Evolutionary conservation across 1,284 basidiomycete genomes (phyloP).

Genomic region (Exobasidium cylindrosporum): DNA sequence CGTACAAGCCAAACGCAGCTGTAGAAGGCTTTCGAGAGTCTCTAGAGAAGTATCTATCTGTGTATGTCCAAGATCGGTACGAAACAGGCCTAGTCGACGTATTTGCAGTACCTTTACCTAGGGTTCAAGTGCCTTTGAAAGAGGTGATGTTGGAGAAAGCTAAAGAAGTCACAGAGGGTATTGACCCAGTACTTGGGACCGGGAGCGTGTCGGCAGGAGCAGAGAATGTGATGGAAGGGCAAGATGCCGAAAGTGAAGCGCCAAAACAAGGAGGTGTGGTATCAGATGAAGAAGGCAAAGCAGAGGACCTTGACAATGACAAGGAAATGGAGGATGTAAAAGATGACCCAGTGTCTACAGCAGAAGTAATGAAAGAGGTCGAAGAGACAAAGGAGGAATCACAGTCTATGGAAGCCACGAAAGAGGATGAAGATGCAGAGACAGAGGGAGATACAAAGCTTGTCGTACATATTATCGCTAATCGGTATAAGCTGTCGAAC

Average conservation of each 20-base stretch:
- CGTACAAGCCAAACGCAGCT: not conserved
- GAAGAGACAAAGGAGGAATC: constrained; percentile 22
- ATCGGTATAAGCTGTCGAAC: constrained; percentile 51
- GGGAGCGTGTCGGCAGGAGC: not conserved
- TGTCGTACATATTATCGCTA: constrained; percentile 46
- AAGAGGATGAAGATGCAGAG: constrained; percentile 16
- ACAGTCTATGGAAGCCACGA: constrained; percentile 17
- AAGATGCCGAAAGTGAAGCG: constrained; percentile 6
- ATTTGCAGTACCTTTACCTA: constrained; percentile 18
- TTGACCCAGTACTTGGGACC: not conserved
- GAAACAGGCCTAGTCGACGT: constrained; percentile 40
- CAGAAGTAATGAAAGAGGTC: constrained; percentile 8
- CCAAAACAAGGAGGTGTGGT: not conserved
- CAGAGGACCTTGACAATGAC: constrained; percentile 12
- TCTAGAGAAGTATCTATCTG: constrained; percentile 29
- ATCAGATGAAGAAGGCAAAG: not conserved
- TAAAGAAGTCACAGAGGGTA: constrained; percentile 6
- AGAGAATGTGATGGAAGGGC: not conserved
- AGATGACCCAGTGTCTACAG: constrained; percentile 6
- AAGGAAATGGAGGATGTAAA: constrained; percentile 6
- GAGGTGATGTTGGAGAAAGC: constrained; percentile 18
- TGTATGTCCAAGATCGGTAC: constrained; percentile 44
- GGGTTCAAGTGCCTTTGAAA: constrained; percentile 6
- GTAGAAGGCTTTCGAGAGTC: constrained; percentile 21
- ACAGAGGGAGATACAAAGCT: constrained; percentile 14